Evolutionary conservation across 257 asterid genomes (phyloP).

Genomic region (Solanum bukasovii): DNA sequence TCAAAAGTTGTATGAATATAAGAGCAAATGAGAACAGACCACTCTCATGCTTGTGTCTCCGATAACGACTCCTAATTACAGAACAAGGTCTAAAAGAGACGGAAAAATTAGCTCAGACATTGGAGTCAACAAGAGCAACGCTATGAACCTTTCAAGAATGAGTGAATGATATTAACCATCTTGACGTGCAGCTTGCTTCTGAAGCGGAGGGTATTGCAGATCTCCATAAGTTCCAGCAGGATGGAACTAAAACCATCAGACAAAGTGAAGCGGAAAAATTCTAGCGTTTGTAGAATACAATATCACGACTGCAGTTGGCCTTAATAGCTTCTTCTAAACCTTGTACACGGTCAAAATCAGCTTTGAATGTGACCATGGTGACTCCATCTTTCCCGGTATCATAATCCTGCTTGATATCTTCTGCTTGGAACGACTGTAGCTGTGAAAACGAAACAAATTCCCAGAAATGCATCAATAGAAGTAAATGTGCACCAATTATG

Average conservation of each 20-base stretch:
- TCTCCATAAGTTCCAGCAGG: neutral
- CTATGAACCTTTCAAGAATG: neutral
- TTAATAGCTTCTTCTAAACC: conserved; percentile 79
- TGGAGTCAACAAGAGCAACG: neutral
- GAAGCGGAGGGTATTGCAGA: neutral
- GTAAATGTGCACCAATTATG: neutral
- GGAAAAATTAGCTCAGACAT: neutral
- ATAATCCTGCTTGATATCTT: conserved; percentile 91
- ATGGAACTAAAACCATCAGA: neutral
- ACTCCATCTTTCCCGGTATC: conserved; percentile 80
- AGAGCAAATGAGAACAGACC: neutral
- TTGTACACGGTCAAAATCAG: conserved; percentile 64
- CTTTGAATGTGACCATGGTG: conserved; percentile 70
- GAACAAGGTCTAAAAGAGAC: neutral
- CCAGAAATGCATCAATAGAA: neutral
- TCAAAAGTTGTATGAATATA: neutral
- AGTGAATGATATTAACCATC: neutral
- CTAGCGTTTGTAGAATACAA: conserved; percentile 55
- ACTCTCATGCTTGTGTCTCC: neutral
- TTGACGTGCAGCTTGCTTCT: neutral
- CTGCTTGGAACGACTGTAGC: conserved; percentile 81
- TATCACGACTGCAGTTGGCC: conserved; percentile 67
- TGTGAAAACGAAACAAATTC: conserved; percentile 17
- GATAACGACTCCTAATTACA: neutral
- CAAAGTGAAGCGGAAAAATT: neutral